Base-by-base conservation (phyloP, 768 basidiomycete genomes). In the Amanita polypyramis region DNA sequence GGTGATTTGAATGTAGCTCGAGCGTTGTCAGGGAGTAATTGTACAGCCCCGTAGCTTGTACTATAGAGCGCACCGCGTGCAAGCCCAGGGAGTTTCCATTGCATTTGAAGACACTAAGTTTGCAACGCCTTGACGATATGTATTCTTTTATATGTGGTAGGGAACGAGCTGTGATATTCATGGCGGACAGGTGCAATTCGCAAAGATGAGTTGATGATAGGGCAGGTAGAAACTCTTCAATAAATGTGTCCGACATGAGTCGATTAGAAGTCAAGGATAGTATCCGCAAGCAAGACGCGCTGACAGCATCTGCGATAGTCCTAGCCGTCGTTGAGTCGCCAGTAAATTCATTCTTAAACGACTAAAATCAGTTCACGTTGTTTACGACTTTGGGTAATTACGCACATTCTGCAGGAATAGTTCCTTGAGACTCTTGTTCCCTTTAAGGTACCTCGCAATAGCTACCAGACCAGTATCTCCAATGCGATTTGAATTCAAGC, bases 391-490 rank as follows among this genome's bases (percentile, higher is more conserved):
- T 9, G 20, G 23, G 7, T 34, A 5, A 42, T 12, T 47, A 65
- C 76, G 56, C 53, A 84, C 82, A 47, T 77, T 74, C 54, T 77
- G 77, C 30, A 85, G 64, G 53, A 74, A 74, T 10, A 85, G 56
- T 38, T 70, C 70, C 54, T 66, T 68, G 36, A 85, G 56, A 19
- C 63, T 54, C 0, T 48, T 53, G 54, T 80, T 82, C 7, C 63
- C 62, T 41, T 61, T 62, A 25, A 85, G 50, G 57, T 79, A 83
- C 33, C 63, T 56, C 4, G 71, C 57, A 35, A 85, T 72, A n/a
- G 76, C 72, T 39, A 66, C 57, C 4, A 85, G 68, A 4, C 80
- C 79, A 30, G 59, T 58, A 54, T 80, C 68, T 7, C 79, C 74
- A 23, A 85, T 76, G 7, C 58, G 58, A 51, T 79, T 82, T 2